A percentile compares a stretch with the other conserved stretches of the same genome.
phyloP scores from a whole-genome alignment of 768 basidiomycete genomes.

The Calocybe gangraenosa region DNA sequence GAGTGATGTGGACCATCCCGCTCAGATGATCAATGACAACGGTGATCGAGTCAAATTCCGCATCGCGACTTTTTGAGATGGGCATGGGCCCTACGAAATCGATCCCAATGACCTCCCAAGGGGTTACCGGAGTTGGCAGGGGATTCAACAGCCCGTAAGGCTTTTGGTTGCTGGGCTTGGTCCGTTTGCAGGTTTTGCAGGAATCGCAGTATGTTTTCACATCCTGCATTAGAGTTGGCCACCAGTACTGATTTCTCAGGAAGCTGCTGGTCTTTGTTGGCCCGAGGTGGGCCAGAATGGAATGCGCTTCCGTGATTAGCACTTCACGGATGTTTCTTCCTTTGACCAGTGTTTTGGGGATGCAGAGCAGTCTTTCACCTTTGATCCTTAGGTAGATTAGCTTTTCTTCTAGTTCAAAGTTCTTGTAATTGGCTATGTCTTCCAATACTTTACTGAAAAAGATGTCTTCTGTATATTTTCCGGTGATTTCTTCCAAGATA shows the following conservation, averaged over 20 bases:
- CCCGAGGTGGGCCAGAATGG: neutral
- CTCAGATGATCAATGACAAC: too few species aligned
- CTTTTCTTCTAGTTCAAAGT: neutral
- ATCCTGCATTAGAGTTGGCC: neutral
- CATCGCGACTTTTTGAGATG: too few species aligned
- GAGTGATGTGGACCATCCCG: neutral
- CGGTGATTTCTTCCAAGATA: too few species aligned
- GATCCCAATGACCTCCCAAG: neutral
- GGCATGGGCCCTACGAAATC: too few species aligned
- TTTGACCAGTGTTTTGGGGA: neutral
- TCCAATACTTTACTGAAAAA: neutral
- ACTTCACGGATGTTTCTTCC: neutral
- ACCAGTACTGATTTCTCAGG: too few species aligned
- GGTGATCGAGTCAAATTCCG: too few species aligned
- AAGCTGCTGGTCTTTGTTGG: neutral
- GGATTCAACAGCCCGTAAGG: neutral
- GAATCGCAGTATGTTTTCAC: neutral
- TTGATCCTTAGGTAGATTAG: neutral
- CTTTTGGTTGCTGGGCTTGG: too few species aligned
- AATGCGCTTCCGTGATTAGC: neutral
- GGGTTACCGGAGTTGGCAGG: neutral
- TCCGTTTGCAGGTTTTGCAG: neutral
- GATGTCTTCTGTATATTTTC: neutral
- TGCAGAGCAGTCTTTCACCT: neutral
- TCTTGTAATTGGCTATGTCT: neutral